Conservation (phyloP, 2,329 filamentous ascomycete genomes). For the Aspergillus floridensis region DNA sequence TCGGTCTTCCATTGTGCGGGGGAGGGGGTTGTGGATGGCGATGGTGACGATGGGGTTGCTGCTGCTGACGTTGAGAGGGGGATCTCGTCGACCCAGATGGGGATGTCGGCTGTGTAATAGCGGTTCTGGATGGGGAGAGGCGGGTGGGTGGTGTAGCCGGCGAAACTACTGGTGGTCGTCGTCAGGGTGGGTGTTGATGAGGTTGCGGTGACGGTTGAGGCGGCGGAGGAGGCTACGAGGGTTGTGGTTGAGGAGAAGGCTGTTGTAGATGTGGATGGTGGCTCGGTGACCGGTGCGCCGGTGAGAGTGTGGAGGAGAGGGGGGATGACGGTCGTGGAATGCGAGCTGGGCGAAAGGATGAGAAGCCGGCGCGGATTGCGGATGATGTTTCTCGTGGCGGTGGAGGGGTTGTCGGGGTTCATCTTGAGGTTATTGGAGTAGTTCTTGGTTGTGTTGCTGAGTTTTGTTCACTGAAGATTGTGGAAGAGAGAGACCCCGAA, state of each 20-base stretch:
- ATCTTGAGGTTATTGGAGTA: not conserved
- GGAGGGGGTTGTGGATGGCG: slow-evolving; percentile 10
- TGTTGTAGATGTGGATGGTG: slow-evolving; percentile 36
- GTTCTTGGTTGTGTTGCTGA: not conserved
- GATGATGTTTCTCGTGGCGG: slow-evolving; percentile 18
- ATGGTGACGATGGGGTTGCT: slow-evolving; percentile 8
- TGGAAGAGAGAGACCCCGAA: not conserved
- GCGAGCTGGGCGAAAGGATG: slow-evolving; percentile 38
- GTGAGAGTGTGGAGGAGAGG: slow-evolving; percentile 38
- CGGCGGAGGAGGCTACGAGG: not conserved
- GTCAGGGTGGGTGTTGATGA: slow-evolving; percentile 9
- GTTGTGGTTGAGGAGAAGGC: slow-evolving; percentile 39
- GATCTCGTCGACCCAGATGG: slow-evolving; percentile 49
- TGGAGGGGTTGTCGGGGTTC: not conserved
- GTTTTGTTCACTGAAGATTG: not conserved
- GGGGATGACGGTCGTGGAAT: slow-evolving; percentile 37
- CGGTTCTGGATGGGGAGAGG: slow-evolving; percentile 42
- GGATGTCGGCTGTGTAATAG: slow-evolving; percentile 46
- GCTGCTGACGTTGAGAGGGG: not conserved
- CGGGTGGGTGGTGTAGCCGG: slow-evolving; percentile 47
- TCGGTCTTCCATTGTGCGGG: slow-evolving; percentile 38
- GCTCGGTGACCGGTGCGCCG: slow-evolving; percentile 27
- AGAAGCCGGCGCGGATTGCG: slow-evolving; percentile 43
- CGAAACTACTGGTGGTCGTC: slow-evolving; percentile 35
- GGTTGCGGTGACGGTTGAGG: not conserved